A percentile compares a stretch with the other conserved stretches of the same genome.
Evolutionary conservation across 1,284 basidiomycete genomes (phyloP).

Genomic region (Rhodotorula sp.): DNA sequence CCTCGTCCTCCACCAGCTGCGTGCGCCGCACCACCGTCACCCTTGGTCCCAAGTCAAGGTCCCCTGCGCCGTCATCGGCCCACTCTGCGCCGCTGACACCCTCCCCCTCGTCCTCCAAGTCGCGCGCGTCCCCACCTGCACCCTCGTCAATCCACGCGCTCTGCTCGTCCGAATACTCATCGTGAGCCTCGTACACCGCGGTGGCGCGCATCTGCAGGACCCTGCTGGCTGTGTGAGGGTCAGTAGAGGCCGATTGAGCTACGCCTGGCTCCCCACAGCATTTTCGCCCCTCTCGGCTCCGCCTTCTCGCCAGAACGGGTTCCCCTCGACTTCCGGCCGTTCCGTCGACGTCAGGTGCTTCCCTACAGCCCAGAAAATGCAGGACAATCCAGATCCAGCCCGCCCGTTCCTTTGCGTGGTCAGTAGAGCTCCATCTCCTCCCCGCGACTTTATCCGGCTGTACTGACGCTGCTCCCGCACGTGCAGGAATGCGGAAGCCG

Average conservation of each 20-base stretch:
- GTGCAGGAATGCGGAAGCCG: no score
- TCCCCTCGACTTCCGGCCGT: no score
- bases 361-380: not conserved
- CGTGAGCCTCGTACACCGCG: not conserved
- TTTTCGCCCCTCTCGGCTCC: no score
- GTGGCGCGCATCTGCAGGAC: no score
- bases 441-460: not conserved
- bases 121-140: slow-evolving; percentile 1
- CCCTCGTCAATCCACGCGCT: not conserved
- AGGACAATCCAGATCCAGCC: not conserved
- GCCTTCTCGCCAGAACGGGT: no score
- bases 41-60: slow-evolving; percentile 9
- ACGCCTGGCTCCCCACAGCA: no score
- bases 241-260: no score
- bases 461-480: no score
- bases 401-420: slow-evolving; percentile 20
- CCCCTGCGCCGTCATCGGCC: not conserved
- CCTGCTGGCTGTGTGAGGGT: no score
- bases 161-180: not conserved
- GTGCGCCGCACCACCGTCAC: not conserved
- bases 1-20: not conserved
- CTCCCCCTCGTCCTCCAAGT: not conserved
- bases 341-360: no score
- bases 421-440: not conserved
- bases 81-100: not conserved